phyloP scores from a whole-genome alignment of 257 asterid species.

The Nicotiana undulata region DNA sequence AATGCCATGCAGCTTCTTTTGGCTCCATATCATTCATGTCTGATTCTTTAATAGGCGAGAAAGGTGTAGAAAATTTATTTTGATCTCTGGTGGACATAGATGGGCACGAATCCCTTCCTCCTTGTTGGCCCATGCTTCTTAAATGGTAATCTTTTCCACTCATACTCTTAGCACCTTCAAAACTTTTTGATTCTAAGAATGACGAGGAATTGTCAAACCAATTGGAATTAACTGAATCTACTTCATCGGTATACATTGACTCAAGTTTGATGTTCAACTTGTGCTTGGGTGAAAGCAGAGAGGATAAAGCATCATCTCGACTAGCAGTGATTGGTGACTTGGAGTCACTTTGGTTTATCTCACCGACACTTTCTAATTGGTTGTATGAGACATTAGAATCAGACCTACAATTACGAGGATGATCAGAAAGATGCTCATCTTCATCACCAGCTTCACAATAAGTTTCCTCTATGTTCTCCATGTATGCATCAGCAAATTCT shows the following conservation, averaged over 20 bases:
- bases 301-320: constrained; percentile 16
- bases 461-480: constrained; percentile 44
- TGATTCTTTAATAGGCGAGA: constrained; percentile 11
- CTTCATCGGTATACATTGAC: constrained; percentile 18
- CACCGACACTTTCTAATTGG: constrained; percentile 57
- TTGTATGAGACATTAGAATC: constrained; percentile 18
- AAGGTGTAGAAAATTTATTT: constrained; percentile 15
- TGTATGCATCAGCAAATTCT: constrained; percentile 56
- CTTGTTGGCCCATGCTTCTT: constrained; percentile 10
- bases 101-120: constrained; percentile 12
- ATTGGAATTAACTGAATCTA: constrained; percentile 15
- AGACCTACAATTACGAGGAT: constrained; percentile 12
- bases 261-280: constrained; percentile 18
- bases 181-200: constrained; percentile 22
- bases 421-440: constrained; percentile 15
- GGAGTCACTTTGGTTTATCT: constrained; percentile 26
- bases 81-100: constrained; percentile 4
- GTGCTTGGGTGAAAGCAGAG: constrained; percentile 19
- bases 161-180: constrained; percentile 3
- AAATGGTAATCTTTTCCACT: constrained; percentile 6
- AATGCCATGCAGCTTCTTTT: constrained; percentile 15
- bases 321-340: constrained; percentile 21
- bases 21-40: constrained; percentile 12
- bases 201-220: constrained; percentile 13
- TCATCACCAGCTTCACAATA: constrained; percentile 23